A percentile compares a stretch with the other conserved stretches of the same genome.
These are phyloP conservation scores for Epichloe scottii DNA, from an alignment of 2,329 filamentous ascomycete species.

Conservation along the genomic window DNA sequence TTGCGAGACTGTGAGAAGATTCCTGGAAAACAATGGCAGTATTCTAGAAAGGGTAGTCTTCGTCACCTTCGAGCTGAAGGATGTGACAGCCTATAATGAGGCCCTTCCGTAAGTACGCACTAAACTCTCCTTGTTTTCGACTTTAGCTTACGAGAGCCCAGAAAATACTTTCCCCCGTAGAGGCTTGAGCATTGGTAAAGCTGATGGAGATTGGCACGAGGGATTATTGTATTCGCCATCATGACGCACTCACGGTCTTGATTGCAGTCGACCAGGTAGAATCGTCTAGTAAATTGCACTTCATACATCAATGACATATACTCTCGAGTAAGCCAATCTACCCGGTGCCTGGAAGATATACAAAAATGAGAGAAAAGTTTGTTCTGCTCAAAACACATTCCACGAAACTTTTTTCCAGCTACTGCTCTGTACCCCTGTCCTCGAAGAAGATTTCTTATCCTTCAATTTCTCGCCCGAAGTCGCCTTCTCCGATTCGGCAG, in stretches of 20 bases:
- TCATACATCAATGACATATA: background rate
- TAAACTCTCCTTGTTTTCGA: background rate
- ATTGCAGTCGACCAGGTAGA: background rate
- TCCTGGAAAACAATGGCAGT: slow-evolving; percentile 35
- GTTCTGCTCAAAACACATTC: background rate
- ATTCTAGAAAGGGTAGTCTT: slow-evolving; percentile 65
- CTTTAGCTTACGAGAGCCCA: slow-evolving; percentile 4
- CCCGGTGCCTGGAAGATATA: background rate
- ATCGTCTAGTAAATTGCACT: background rate
- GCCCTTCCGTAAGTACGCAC: slow-evolving; percentile 50
- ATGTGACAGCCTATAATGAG: slow-evolving; percentile 59
- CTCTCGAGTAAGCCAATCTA: background rate
- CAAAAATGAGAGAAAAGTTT: background rate
- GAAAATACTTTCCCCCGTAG: slow-evolving; percentile 15
- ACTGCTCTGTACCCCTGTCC: background rate
- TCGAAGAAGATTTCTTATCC: background rate
- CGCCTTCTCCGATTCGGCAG: background rate
- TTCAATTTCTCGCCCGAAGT: background rate
- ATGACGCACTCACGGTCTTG: background rate
- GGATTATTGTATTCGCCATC: background rate
- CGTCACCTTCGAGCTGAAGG: slow-evolving; percentile 70
- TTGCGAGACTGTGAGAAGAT: slow-evolving; percentile 42
- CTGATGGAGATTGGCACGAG: background rate
- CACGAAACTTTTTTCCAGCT: no score
- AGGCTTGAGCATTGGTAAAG: background rate